Evolutionary conservation across 2,329 filamentous ascomycete genomes (phyloP), one percentile per base, ranked within the genome.

Genomic region (Fusarium longipes): DNA sequence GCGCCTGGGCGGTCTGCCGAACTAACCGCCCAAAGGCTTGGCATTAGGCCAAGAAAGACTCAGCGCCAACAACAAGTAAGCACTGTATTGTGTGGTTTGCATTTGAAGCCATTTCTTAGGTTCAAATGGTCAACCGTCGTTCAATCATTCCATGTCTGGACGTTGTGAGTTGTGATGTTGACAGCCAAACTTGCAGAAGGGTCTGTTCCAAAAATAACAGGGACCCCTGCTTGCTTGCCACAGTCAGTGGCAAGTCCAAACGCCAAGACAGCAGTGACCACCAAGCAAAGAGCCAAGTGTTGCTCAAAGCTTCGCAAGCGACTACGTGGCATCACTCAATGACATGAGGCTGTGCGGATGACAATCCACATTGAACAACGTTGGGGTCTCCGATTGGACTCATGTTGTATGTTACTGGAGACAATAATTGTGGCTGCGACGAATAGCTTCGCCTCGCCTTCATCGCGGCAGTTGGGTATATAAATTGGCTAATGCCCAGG

Each of bases 271-370:
- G 47, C 38, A 44, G 25, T 33, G 27, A 27, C 38, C 50, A 50
- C 30, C 38, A 30, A 49, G 5, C n/a, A 18, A 18, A 56, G 49
- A 38, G 43, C 38, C 42, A 25, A 57, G 30, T 36, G 27, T 45
- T 44, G 51, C 29, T 33, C 45, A 57, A 22, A 44, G 44, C 51
- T 61, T 57, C 58, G 42, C 36, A 27, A 55, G 36, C 33, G 29
- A 40, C 35, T 65, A 65, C 62, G 62, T 65, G 62, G 60, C 60
- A 65, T 65, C 53, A 65, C 43, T 54, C 47, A 54, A 18, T 35
- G 15, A 33, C 18, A 25, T 60, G 60, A 45, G 62, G 62, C 62
- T 52, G 54, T 65, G 62, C 54, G 51, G 29, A 30, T 25, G 32
- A 20, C 6, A 65, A 33, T 29, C 44, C 53, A 65, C 62, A 20